phyloP scores from a whole-genome alignment of 805 yeast species.

The Candida maesae region DNA sequence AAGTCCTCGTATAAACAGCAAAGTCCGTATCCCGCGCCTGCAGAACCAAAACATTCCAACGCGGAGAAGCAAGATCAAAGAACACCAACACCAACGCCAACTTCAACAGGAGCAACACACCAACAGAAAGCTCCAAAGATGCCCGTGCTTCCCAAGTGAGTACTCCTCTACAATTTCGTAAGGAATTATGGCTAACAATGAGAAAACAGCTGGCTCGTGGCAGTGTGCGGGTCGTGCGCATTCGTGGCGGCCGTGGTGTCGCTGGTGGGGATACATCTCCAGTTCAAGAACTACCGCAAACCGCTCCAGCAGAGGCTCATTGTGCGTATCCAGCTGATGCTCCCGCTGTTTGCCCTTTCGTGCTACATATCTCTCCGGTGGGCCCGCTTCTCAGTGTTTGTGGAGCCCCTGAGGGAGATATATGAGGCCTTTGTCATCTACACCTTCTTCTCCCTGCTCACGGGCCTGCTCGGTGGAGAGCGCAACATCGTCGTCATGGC shows the following conservation, averaged over 20 bases:
- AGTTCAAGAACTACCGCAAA: constrained; percentile 71
- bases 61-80: no score
- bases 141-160: constrained; percentile 8
- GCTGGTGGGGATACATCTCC: constrained; percentile 29
- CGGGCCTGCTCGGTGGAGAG: constrained; percentile 89
- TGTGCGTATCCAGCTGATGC: constrained; percentile 74
- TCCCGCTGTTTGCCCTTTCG: constrained; percentile 75
- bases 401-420: constrained; percentile 81
- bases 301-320: constrained; percentile 85
- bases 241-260: constrained; percentile 11
- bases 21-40: no score
- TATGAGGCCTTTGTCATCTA: constrained; percentile 96
- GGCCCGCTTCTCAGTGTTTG: constrained; percentile 39
- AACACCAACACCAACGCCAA: no score
- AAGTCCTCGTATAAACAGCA: no score
- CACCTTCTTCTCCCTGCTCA: constrained; percentile 81
- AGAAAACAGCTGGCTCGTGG: constrained; percentile 12
- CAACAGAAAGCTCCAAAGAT: background rate
- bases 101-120: no score
- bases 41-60: background rate
- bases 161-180: no score
- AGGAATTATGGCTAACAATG: constrained; percentile 4
- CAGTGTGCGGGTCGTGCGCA: constrained; percentile 13
- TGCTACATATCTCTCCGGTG: constrained; percentile 56
- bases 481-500: constrained; percentile 70